These are phyloP conservation scores for Larix kaempferi DNA, from an alignment of 75 land plant species.

Conservation along the genomic window DNA sequence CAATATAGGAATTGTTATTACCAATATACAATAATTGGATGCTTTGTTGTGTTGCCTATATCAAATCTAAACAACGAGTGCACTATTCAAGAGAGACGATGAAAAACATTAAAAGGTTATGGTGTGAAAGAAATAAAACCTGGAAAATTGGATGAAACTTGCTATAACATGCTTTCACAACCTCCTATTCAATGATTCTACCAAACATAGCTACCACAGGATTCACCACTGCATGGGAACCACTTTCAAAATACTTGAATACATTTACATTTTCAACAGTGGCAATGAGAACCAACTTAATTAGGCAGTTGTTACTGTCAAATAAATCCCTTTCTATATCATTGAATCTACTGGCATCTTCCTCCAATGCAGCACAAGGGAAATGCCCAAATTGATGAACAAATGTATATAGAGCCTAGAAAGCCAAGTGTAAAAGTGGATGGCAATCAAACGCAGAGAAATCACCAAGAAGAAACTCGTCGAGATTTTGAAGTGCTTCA, in stretches of 20 bases:
- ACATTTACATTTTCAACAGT: constrained; percentile 25
- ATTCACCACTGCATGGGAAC: constrained; percentile 43
- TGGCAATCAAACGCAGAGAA: too few species aligned
- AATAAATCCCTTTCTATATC: too few species aligned
- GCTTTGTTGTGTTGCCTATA: background rate
- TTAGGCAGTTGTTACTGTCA: too few species aligned
- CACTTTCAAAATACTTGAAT: constrained; percentile 61
- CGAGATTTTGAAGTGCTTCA: too few species aligned
- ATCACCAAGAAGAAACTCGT: too few species aligned
- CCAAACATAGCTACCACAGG: constrained; percentile 76
- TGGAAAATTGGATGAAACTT: constrained; percentile 39
- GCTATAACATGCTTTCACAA: constrained; percentile 60
- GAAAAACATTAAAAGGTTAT: background rate
- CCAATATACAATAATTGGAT: too few species aligned
- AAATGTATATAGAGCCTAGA: too few species aligned
- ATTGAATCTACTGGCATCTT: too few species aligned
- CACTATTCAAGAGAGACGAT: background rate
- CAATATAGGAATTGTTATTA: background rate
- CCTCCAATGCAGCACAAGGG: too few species aligned
- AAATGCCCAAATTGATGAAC: too few species aligned
- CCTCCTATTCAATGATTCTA: constrained; percentile 86
- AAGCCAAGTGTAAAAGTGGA: too few species aligned
- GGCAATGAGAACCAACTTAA: too few species aligned
- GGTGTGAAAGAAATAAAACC: constrained; percentile 22
- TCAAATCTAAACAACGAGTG: background rate